phyloP scores from a whole-genome alignment of 148 eudicot genomes.

The Spergularia marina region DNA sequence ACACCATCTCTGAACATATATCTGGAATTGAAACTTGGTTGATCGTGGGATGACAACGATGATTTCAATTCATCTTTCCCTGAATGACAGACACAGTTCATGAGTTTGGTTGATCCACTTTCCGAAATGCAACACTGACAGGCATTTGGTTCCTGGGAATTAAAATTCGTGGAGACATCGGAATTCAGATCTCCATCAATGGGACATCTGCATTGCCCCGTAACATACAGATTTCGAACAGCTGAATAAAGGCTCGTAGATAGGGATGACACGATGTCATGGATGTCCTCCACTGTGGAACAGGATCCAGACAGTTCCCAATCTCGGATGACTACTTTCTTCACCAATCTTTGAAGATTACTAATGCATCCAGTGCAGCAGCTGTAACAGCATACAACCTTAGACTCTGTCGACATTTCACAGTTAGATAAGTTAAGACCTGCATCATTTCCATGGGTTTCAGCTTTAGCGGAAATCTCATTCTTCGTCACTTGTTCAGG shows the following conservation, averaged over 20 bases:
- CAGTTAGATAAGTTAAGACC: conserved; percentile 20
- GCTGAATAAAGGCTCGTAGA: conserved; percentile 56
- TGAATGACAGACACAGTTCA: conserved; percentile 57
- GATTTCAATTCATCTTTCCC: conserved; percentile 27
- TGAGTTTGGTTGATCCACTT: conserved; percentile 21
- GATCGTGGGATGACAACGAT: conserved; percentile 23
- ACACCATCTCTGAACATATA: conserved; percentile 66
- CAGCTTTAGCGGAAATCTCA: conserved; percentile 21
- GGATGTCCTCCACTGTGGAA: conserved; percentile 66
- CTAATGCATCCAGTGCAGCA: conserved; percentile 64
- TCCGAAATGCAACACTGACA: conserved; percentile 39
- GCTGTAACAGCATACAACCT: conserved; percentile 46
- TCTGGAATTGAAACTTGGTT: conserved; percentile 27
- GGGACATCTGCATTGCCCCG: conserved; percentile 20
- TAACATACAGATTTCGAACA: conserved; percentile 39
- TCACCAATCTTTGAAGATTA: conserved; percentile 44
- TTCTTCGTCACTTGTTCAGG: conserved; percentile 20
- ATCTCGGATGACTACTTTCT: conserved; percentile 38
- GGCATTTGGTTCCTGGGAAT: conserved; percentile 20
- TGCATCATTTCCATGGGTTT: conserved; percentile 16
- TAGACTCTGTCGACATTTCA: conserved; percentile 27
- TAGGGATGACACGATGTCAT: conserved; percentile 58
- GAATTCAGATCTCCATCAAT: conserved; percentile 14
- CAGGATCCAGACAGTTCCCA: conserved; percentile 38
- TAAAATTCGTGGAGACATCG: conserved; percentile 17